These are phyloP conservation scores for Pseudogymnoascus sp. DNA, from an alignment of 2,329 filamentous ascomycete genomes.

Conservation along the genomic window DNA sequence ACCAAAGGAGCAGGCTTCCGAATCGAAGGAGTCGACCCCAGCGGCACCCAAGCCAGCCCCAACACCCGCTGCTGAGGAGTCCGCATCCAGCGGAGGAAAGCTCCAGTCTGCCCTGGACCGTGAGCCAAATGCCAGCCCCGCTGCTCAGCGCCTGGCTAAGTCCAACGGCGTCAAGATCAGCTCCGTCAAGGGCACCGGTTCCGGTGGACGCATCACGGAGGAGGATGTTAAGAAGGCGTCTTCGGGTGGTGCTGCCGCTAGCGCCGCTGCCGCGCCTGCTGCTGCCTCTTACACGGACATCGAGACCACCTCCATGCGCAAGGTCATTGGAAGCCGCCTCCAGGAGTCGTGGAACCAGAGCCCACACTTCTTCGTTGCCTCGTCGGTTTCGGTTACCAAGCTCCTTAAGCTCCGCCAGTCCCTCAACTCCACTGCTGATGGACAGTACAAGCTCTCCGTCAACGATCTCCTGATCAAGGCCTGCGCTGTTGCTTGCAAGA, in stretches of 20 bases:
- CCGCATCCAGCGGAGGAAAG: constrained; percentile 65
- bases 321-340: constrained; percentile 89
- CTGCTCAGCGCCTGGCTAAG: constrained; percentile 73
- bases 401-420: constrained; percentile 92
- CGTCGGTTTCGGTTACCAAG: constrained; percentile 85
- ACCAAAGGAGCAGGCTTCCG: constrained; percentile 58
- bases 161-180: constrained; percentile 76
- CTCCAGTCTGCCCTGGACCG: constrained; percentile 81
- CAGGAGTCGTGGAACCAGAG: constrained; percentile 85
- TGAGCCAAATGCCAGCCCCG: constrained; percentile 63
- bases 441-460: constrained; percentile 98
- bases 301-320: constrained; percentile 88
- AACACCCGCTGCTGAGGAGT: constrained; percentile 53
- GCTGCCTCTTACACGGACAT: constrained; percentile 73
- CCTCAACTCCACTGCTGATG: constrained; percentile 79
- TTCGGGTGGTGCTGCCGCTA: constrained; percentile 40
- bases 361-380: constrained; percentile 96
- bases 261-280: constrained; percentile 42
- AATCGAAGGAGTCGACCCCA: constrained; percentile 51
- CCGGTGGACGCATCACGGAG: constrained; percentile 80
- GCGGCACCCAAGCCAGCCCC: constrained; percentile 52
- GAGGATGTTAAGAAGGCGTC: constrained; percentile 86
- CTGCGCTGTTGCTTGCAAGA: constrained; percentile 77
- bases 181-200: constrained; percentile 78
- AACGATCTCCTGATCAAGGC: constrained; percentile 99